Evolutionary conservation across 2,329 filamentous ascomycete species (phyloP).

Genomic region (Pseudovirgaria hyperparasitica): DNA sequence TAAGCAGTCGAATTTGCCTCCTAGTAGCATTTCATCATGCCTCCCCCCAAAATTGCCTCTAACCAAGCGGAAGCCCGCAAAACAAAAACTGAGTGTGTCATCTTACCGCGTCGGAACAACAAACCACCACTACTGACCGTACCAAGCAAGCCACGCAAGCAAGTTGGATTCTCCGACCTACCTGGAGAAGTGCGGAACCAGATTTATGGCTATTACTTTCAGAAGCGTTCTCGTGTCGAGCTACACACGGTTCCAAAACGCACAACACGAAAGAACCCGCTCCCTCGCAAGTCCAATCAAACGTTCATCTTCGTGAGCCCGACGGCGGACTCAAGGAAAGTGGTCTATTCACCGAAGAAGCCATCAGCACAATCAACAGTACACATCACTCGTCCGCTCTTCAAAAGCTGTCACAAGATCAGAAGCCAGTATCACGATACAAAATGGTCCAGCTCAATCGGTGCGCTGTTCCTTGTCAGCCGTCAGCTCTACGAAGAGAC

Average conservation of each 20-base stretch:
- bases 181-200: conserved; percentile 37
- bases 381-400: not conserved
- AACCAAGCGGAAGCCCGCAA: not conserved
- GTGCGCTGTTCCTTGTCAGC: conserved; percentile 15
- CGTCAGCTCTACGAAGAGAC: conserved; percentile 17
- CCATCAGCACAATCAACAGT: not conserved
- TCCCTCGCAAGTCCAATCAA: not conserved
- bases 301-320: not conserved
- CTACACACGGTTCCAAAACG: conserved; percentile 4
- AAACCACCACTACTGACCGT: not conserved
- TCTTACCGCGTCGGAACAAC: not conserved
- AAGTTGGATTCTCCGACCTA: conserved; percentile 21
- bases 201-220: conserved; percentile 31
- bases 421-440: no score
- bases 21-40: not conserved
- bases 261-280: not conserved
- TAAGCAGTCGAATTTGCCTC: no score
- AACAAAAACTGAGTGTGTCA: not conserved
- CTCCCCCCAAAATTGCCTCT: not conserved
- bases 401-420: no score
- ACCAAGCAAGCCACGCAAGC: conserved; percentile 3
- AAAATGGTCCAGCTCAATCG: conserved; percentile 16
- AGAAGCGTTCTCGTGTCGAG: conserved; percentile 14
- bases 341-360: not conserved
- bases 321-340: not conserved